Percentiles rank a stretch among this genome's conserved stretches.
Evolutionary conservation across 148 eudicot species (phyloP).

Genomic region (Rhododendron mucronatum): DNA sequence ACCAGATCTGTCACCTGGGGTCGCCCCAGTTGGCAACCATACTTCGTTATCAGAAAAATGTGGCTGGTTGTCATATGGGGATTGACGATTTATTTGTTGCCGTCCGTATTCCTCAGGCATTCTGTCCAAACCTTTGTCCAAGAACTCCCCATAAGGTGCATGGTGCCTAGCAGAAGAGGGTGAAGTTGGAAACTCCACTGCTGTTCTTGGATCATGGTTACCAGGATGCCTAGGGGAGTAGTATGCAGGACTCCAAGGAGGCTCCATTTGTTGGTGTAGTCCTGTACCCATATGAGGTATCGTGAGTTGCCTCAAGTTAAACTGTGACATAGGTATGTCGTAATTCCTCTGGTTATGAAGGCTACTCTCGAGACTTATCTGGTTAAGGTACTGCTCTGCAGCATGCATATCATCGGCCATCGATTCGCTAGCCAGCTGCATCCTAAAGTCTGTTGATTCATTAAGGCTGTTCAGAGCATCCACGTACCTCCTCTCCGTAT

Average conservation of each 20-base stretch:
- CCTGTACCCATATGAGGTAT: conserved; percentile 61
- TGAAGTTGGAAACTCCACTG: conserved; percentile 53
- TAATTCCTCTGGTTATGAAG: conserved; percentile 58
- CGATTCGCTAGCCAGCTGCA: conserved; percentile 41
- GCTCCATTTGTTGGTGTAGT: conserved; percentile 50
- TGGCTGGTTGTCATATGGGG: conserved; percentile 42
- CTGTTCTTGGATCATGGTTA: conserved; percentile 51
- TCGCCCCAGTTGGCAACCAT: conserved; percentile 51
- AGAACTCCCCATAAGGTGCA: conserved; percentile 38
- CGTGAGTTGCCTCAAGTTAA: conserved; percentile 57
- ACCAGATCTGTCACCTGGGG: conserved; percentile 59
- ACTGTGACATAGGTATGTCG: conserved; percentile 60
- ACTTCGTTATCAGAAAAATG: conserved; percentile 56
- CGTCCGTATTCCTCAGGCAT: conserved; percentile 50
- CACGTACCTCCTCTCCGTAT: conserved; percentile 82
- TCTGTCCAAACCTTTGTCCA: conserved; percentile 52
- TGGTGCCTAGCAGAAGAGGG: conserved; percentile 59
- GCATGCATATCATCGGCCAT: conserved; percentile 51
- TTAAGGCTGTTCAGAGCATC: conserved; percentile 91
- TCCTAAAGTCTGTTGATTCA: conserved; percentile 63
- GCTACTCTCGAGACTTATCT: conserved; percentile 65
- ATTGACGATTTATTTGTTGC: conserved; percentile 35
- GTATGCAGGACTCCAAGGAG: conserved; percentile 80
- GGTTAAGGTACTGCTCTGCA: conserved; percentile 64
- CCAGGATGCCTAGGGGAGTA: conserved; percentile 70